These are phyloP conservation scores for Penicillium expansum DNA, from an alignment of 2,329 filamentous ascomycete species.

Conservation along the genomic window DNA sequence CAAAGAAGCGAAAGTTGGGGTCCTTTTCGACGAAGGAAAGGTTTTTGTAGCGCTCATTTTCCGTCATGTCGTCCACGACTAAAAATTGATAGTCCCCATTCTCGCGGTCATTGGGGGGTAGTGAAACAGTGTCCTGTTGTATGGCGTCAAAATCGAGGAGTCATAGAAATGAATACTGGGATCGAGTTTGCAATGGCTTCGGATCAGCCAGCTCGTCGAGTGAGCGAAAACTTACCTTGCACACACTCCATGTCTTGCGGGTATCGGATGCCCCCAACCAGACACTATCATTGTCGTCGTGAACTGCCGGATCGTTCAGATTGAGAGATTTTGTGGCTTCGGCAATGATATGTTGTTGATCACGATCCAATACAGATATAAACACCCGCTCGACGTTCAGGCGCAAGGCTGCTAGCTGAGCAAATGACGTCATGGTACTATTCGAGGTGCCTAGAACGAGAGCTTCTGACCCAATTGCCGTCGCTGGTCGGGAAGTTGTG, in stretches of 20 bases:
- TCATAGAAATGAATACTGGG: not conserved
- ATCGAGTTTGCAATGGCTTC: not conserved
- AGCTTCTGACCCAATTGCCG: slow-evolving; percentile 22
- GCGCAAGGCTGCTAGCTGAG: slow-evolving; percentile 36
- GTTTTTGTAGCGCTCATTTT: slow-evolving; percentile 40
- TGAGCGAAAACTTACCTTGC: slow-evolving; percentile 31
- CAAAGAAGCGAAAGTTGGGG: slow-evolving; percentile 51
- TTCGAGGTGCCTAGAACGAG: slow-evolving; percentile 34
- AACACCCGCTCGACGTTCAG: slow-evolving; percentile 39
- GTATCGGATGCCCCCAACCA: slow-evolving; percentile 34
- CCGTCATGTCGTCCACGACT: slow-evolving; percentile 40
- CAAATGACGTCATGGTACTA: slow-evolving; percentile 36
- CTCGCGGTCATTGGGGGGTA: slow-evolving; percentile 28
- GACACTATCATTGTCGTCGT: slow-evolving; percentile 33
- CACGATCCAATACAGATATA: slow-evolving; percentile 48
- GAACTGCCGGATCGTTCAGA: slow-evolving; percentile 34
- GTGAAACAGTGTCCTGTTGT: slow-evolving; percentile 35
- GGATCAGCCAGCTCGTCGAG: not conserved
- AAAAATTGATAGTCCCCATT: slow-evolving; percentile 28
- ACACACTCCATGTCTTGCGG: slow-evolving; percentile 35
- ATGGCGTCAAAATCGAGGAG: slow-evolving; percentile 3
- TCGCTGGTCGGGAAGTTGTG: slow-evolving; percentile 13
- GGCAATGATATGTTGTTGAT: slow-evolving; percentile 51
- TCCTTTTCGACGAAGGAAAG: slow-evolving; percentile 36
- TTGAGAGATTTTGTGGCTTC: slow-evolving; percentile 48